Evolutionary conservation across 139 green algal genomes (phyloP), one percentile per base, ranked within the genome.

Genomic region (Chlamydomonas sphaeroides): DNA sequence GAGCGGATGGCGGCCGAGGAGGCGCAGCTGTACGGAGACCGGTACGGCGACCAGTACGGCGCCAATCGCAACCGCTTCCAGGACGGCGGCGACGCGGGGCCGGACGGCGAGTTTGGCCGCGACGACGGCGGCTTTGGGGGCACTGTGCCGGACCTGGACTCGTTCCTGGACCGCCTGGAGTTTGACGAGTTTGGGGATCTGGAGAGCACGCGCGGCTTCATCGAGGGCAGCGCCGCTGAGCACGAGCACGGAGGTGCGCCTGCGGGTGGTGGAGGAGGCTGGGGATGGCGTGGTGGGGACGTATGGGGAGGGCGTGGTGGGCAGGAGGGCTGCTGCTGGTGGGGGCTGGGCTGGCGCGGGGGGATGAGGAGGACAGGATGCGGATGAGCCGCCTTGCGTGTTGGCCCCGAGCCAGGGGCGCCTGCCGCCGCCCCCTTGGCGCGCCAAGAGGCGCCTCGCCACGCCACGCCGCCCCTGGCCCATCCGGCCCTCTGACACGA

Each of bases 111-210:
- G 45, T 53, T 53, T 14, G 45, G n/a, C n/a, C n/a, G n/a, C n/a
- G 45, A 14, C 45, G 45, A 53, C 14, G 45, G 45, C 11, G 45
- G 45, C 45, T 53, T 10, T 14, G 45, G 45, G 45, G 10, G 45
- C 11, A 53, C 14, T 53, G 17, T 18, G 53, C 53, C 8, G 0
- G 73, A 45, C 1, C 75, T 82, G 23, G 75, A 82, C 32, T 6
- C 5, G 26, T 77, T 84, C 35, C 48, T 75, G 33, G 48, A 42
- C 30, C 65, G 78, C 6, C 28, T 84, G 49, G 32, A 72, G 75
- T 82, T 73, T 41, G 77, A 84, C 48, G 77, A 84, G 77, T 84
- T 84, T 28, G 77, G 77, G 20, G 71, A 83, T 49, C 72, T 56
- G 77, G 69, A 62, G 62, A 20, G 33, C 14, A 59, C 68, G 7